phyloP scores from a whole-genome alignment of 495 filamentous ascomycete genomes.

The Pseudoneurospora amorphoporcata region DNA sequence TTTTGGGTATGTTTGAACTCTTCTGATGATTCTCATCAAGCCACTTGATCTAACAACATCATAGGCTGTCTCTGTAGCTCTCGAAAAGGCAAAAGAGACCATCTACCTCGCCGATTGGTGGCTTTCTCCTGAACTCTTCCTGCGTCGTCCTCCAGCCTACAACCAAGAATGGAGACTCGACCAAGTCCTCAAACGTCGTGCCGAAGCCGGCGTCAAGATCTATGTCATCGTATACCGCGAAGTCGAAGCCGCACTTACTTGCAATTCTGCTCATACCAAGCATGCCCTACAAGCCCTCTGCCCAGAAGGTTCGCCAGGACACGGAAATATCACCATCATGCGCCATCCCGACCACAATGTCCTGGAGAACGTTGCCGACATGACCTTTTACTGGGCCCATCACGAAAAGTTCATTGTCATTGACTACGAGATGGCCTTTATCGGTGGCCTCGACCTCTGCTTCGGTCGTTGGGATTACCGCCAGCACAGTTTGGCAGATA shows the following conservation, averaged over 20 bases:
- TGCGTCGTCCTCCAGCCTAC: slow-evolving; percentile 68
- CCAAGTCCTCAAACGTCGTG: slow-evolving; percentile 72
- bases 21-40: background rate
- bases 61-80: slow-evolving; percentile 67
- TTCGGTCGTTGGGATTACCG: slow-evolving; percentile 88
- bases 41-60: background rate
- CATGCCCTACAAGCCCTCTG: slow-evolving; percentile 73
- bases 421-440: slow-evolving; percentile 82
- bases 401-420: slow-evolving; percentile 96
- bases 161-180: slow-evolving; percentile 88
- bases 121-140: slow-evolving; percentile 86
- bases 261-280: slow-evolving; percentile 90
- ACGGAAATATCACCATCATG: slow-evolving; percentile 82
- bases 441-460: slow-evolving; percentile 90
- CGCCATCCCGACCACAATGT: slow-evolving; percentile 94
- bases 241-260: slow-evolving; percentile 71
- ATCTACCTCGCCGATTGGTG: slow-evolving; percentile 98
- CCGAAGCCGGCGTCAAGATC: slow-evolving; percentile 89
- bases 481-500: slow-evolving; percentile 78
- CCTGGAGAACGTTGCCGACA: slow-evolving; percentile 86
- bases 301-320: slow-evolving; percentile 64
- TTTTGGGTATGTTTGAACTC: slow-evolving; percentile 52
- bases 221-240: slow-evolving; percentile 93
- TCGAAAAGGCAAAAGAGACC: slow-evolving; percentile 79
- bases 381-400: slow-evolving; percentile 98